Conservation (phyloP, 176 grass and related monocot genomes). For the Zoysia japonica region DNA sequence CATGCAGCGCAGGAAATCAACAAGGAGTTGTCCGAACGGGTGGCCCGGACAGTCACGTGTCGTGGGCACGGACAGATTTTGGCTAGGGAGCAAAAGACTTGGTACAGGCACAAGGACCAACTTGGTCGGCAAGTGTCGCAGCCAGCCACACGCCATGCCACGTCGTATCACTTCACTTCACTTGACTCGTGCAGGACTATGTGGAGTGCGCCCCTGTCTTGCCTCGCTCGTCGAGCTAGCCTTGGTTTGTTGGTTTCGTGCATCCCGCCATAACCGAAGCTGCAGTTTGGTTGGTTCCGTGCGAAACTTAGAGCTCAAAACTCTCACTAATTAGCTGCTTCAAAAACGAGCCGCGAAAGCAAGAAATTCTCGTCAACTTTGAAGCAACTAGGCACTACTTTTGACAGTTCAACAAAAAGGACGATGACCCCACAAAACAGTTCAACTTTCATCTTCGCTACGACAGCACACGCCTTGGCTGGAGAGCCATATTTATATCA, state of each 20-base stretch:
- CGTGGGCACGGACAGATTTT: not conserved
- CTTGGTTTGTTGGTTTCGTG: no score
- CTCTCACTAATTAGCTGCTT: no score
- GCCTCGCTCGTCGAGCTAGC: not conserved
- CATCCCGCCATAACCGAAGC: no score
- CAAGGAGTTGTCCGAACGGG: not conserved
- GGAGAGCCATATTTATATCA: not conserved
- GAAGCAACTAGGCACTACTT: not conserved
- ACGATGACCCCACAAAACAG: not conserved
- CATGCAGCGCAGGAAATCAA: no score
- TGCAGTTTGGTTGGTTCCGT: no score
- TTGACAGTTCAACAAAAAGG: not conserved
- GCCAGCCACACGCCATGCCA: not conserved
- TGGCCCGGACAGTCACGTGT: not conserved
- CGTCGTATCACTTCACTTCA: not conserved
- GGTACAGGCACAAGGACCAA: not conserved
- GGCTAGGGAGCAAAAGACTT: not conserved
- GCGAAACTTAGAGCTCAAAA: no score
- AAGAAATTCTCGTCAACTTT: no score
- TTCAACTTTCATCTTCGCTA: conserved; percentile 20
- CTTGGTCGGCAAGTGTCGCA: not conserved
- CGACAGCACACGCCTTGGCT: not conserved
- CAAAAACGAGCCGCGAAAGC: no score
- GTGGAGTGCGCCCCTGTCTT: no score
- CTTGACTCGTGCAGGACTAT: no score